phyloP scores from a whole-genome alignment of 2,329 filamentous ascomycete genomes.

The Colletotrichum euphorbiae region DNA sequence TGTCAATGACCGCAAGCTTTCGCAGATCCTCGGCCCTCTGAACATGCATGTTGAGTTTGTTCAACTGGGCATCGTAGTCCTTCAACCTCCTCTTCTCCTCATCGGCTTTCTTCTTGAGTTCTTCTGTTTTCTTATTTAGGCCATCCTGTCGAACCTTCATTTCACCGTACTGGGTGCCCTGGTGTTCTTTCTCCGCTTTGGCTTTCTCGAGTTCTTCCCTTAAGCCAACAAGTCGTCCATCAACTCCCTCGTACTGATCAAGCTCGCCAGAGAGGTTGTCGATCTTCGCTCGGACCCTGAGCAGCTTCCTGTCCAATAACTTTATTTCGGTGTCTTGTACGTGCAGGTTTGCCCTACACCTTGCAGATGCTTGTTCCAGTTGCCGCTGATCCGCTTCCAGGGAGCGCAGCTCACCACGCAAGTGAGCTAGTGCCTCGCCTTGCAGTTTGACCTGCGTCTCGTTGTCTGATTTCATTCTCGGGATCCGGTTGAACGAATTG shows the following conservation, averaged over 20 bases:
- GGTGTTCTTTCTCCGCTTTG: constrained; percentile 57
- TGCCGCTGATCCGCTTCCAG: constrained; percentile 61
- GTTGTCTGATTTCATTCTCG: constrained; percentile 85
- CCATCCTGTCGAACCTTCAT: constrained; percentile 61
- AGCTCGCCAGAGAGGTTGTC: constrained; percentile 67
- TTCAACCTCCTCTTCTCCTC: constrained; percentile 51
- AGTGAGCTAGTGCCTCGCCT: constrained; percentile 62
- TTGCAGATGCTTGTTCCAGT: constrained; percentile 60
- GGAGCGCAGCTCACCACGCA: constrained; percentile 65
- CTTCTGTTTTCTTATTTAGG: constrained; percentile 57
- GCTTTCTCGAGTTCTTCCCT: constrained; percentile 67
- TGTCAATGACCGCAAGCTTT: constrained; percentile 66
- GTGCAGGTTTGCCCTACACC: constrained; percentile 58
- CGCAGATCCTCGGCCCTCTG: constrained; percentile 61
- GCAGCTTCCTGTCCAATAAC: constrained; percentile 64
- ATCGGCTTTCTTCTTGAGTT: constrained; percentile 52
- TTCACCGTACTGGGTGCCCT: constrained; percentile 67
- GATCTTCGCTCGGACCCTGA: constrained; percentile 71
- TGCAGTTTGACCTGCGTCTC: constrained; percentile 72
- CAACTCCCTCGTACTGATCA: constrained; percentile 74
- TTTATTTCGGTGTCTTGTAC: constrained; percentile 54
- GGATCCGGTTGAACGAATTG: constrained; percentile 60
- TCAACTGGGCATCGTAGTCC: constrained; percentile 50
- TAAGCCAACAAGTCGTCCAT: constrained; percentile 72
- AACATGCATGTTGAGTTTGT: constrained; percentile 67